phyloP scores from a whole-genome alignment of 225 moss, liverwort and hornwort genomes.

The Polytrichum commune region DNA sequence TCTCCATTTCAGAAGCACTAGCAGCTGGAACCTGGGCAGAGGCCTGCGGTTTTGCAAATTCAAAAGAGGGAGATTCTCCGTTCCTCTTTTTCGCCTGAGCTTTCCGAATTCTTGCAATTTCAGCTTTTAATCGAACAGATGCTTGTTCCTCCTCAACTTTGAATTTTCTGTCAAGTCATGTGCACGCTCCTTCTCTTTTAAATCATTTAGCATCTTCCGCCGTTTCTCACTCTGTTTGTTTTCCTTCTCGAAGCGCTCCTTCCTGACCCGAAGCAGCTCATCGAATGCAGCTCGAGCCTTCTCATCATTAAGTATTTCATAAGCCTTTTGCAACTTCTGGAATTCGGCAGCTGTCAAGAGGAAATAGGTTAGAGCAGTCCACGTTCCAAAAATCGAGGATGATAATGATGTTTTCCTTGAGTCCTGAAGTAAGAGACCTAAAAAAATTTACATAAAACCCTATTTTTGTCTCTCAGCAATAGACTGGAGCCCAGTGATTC shows the following conservation, averaged over 20 bases:
- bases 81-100: constrained; percentile 31
- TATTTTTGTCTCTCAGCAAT: too few species aligned
- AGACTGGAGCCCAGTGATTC: too few species aligned
- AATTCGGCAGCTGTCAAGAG: constrained; percentile 66
- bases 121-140: constrained; percentile 55
- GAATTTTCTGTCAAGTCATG: constrained; percentile 34
- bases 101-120: constrained; percentile 72
- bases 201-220: constrained; percentile 85
- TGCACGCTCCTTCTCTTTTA: constrained; percentile 63
- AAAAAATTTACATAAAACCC: too few species aligned
- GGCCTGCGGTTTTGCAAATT: constrained; percentile 17
- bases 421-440: too few species aligned
- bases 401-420: too few species aligned
- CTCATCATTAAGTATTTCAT: constrained; percentile 75
- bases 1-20: constrained; percentile 36
- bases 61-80: constrained; percentile 3
- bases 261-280: constrained; percentile 61
- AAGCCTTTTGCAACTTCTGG: constrained; percentile 78
- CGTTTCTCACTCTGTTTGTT: constrained; percentile 68
- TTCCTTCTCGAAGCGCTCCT: constrained; percentile 59
- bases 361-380: too few species aligned
- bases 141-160: constrained; percentile 72
- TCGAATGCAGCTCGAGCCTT: constrained; percentile 80
- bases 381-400: too few species aligned
- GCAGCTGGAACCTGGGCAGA: constrained; percentile 15